Percentiles rank a stretch among this genome's conserved stretches.
These are phyloP conservation scores for Gossypium aridum DNA, from an alignment of 441 rosid genomes.

Conservation along the genomic window DNA sequence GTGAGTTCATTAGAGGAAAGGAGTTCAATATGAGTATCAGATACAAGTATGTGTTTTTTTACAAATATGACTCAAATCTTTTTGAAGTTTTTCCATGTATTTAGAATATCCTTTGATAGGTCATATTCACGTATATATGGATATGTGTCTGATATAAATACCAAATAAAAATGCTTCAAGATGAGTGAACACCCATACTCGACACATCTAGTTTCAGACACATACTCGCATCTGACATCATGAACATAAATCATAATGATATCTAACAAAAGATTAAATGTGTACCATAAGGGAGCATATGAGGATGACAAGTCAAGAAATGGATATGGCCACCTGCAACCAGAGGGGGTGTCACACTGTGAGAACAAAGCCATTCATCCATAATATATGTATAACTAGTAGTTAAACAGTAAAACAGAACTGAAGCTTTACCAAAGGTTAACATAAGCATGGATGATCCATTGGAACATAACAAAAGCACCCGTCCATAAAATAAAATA, in stretches of 20 bases:
- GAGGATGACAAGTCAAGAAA: conserved; percentile 74
- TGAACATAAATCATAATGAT: background rate
- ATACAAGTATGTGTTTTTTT: background rate
- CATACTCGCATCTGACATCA: background rate
- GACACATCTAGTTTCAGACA: background rate
- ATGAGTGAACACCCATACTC: background rate
- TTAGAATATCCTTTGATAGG: too few species aligned
- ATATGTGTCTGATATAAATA: too few species aligned
- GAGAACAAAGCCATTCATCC: background rate
- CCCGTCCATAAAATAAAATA: conserved; percentile 71
- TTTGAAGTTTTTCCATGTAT: too few species aligned
- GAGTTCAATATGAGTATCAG: background rate
- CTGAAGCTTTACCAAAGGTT: conserved; percentile 46
- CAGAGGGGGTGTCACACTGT: conserved; percentile 9
- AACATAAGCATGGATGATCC: conserved; percentile 82
- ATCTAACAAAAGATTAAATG: background rate
- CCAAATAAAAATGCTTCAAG: too few species aligned
- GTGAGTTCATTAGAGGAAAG: background rate
- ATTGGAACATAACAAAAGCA: conserved; percentile 63
- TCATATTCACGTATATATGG: too few species aligned
- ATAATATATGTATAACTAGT: background rate
- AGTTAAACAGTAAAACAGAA: background rate
- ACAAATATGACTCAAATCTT: too few species aligned
- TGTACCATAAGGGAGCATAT: conserved; percentile 80
- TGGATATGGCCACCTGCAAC: conserved; percentile 90